Conservation (phyloP, 768 basidiomycete genomes). For the Holtermanniella nyarrowii region DNA sequence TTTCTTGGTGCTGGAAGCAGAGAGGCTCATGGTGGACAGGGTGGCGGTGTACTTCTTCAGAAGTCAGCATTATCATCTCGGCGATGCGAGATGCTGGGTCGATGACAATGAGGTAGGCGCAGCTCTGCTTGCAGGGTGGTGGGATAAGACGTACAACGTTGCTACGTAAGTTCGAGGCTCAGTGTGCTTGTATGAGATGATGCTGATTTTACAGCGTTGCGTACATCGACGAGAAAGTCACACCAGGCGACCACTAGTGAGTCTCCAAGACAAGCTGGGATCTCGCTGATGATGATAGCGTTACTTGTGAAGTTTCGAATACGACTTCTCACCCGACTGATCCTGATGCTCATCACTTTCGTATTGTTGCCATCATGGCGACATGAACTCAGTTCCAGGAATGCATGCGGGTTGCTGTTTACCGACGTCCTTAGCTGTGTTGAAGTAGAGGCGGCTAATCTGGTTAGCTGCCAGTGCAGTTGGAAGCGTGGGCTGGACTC, state of each 20-base stretch:
- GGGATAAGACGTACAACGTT: conserved; percentile 34
- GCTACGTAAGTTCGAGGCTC: conserved; percentile 26
- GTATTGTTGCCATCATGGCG: conserved; percentile 38
- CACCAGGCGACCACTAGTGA: conserved; percentile 38
- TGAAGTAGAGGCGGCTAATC: too few species aligned
- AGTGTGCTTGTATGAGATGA: neutral
- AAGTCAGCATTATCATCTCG: conserved; percentile 28
- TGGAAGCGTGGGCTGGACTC: too few species aligned
- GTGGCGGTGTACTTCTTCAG: conserved; percentile 39
- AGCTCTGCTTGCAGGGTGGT: conserved; percentile 26
- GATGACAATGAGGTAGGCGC: conserved; percentile 37
- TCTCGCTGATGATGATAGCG: conserved; percentile 8
- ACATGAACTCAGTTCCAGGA: too few species aligned
- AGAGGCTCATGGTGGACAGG: conserved; percentile 4
- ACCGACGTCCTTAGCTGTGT: too few species aligned
- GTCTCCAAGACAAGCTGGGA: conserved; percentile 3
- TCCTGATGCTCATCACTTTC: conserved; percentile 29
- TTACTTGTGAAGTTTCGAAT: conserved; percentile 31
- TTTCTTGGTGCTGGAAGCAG: neutral
- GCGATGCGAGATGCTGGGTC: conserved; percentile 37
- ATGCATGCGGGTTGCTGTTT: too few species aligned
- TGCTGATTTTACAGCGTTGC: conserved; percentile 27
- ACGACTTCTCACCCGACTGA: conserved; percentile 30
- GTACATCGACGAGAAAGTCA: conserved; percentile 39
- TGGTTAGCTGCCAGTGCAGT: too few species aligned